These are phyloP conservation scores for Thinopyrum elongatum DNA, from an alignment of 176 grass and related monocot species.

Conservation along the genomic window DNA sequence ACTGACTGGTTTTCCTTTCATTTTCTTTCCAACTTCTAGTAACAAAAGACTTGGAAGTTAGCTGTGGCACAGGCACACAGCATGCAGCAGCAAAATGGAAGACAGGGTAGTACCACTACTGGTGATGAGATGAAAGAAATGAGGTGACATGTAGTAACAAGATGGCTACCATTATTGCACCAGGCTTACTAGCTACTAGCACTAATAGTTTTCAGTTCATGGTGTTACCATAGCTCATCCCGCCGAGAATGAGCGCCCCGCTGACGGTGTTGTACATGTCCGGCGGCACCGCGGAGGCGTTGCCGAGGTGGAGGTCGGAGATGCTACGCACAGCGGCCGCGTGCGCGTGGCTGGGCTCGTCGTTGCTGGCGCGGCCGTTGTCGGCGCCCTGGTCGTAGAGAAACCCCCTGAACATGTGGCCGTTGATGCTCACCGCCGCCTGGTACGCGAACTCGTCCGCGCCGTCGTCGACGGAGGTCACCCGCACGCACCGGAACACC, in stretches of 20 bases:
- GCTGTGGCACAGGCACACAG: not conserved
- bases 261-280: slow-evolving; percentile 48
- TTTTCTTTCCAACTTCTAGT: slow-evolving; percentile 4
- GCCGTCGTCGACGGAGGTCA: slow-evolving; percentile 73
- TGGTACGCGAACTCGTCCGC: slow-evolving; percentile 89
- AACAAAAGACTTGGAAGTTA: slow-evolving; percentile 32
- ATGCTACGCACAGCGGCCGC: slow-evolving; percentile 44
- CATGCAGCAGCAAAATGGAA: slow-evolving; percentile 34
- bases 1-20: slow-evolving; percentile 6
- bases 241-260: slow-evolving; percentile 61
- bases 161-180: slow-evolving; percentile 19
- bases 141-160: slow-evolving; percentile 26
- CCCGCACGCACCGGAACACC: slow-evolving; percentile 89
- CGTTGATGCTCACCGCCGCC: slow-evolving; percentile 81
- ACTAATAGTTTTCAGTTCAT: slow-evolving; percentile 40
- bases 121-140: slow-evolving; percentile 28
- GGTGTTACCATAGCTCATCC: slow-evolving; percentile 52
- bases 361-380: slow-evolving; percentile 30
- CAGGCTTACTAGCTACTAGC: slow-evolving; percentile 2
- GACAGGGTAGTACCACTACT: slow-evolving; percentile 7
- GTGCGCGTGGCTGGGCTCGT: slow-evolving; percentile 21
- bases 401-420: slow-evolving; percentile 88
- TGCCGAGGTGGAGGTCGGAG: slow-evolving; percentile 88
- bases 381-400: slow-evolving; percentile 86
- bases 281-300: slow-evolving; percentile 31